Evolutionary conservation across 73 alveolate genomes (phyloP).

Genomic region (Paramecium sexaurelia): DNA sequence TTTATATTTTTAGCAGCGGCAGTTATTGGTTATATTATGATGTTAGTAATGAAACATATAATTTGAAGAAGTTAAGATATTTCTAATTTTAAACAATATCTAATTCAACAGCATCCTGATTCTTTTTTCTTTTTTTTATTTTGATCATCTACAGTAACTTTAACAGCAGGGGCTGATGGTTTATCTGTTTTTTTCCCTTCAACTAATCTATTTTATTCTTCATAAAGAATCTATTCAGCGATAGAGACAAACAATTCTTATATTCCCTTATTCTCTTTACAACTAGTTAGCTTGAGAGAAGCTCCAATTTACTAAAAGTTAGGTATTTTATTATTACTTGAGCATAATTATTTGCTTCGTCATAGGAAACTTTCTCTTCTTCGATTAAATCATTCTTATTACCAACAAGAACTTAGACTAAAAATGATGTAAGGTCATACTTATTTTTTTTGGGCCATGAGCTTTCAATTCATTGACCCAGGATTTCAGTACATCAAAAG

Average conservation of each 20-base stretch:
- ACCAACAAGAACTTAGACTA: constrained; percentile 58
- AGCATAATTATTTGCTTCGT: constrained; percentile 59
- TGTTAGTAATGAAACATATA: neutral
- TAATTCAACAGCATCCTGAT: neutral
- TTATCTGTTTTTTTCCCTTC: neutral
- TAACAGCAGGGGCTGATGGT: neutral
- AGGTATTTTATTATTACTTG: neutral
- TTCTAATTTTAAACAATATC: neutral
- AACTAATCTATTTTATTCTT: neutral
- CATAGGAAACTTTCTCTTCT: constrained; percentile 60
- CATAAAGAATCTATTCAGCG: neutral
- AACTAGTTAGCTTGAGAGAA: constrained; percentile 10
- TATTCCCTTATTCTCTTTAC: constrained; percentile 45
- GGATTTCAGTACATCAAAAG: constrained; percentile 53
- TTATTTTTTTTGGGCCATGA: constrained; percentile 64
- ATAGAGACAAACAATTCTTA: constrained; percentile 10
- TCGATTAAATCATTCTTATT: constrained; percentile 64
- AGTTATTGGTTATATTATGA: neutral
- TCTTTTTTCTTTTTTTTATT: neutral
- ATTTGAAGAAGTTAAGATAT: neutral
- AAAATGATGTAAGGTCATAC: neutral
- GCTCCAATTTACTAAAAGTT: constrained; percentile 29
- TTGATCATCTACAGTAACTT: neutral
- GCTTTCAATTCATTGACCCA: constrained; percentile 63
- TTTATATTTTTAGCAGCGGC: neutral